Conservation (phyloP, 352 stramenopile genomes). For the Phytophthora pini region DNA sequence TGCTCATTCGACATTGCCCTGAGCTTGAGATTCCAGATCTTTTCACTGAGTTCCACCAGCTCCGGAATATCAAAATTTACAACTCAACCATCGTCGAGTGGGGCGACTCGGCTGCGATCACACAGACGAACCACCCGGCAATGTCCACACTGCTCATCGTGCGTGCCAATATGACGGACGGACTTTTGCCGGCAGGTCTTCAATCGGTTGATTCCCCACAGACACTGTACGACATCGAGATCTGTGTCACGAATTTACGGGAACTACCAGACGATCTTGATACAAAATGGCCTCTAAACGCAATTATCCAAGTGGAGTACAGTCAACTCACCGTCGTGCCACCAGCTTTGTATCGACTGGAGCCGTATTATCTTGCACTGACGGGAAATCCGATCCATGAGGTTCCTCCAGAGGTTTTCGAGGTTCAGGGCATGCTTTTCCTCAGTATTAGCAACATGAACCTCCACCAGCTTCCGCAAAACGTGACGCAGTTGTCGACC, state of each 20-base stretch:
- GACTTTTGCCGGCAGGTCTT: conserved; percentile 37
- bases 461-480: conserved; percentile 22
- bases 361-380: conserved; percentile 32
- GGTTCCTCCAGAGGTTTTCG: conserved; percentile 32
- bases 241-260: conserved; percentile 48
- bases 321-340: conserved; percentile 23
- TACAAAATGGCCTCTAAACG: conserved; percentile 34
- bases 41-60: conserved; percentile 30
- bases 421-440: conserved; percentile 15
- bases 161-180: conserved; percentile 43
- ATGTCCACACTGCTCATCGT: conserved; percentile 43
- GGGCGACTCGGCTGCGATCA: conserved; percentile 30
- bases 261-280: conserved; percentile 42
- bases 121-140: conserved; percentile 18
- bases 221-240: conserved; percentile 43
- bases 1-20: conserved; percentile 47
- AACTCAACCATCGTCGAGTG: conserved; percentile 46
- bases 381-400: conserved; percentile 30
- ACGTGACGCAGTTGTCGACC: conserved; percentile 19
- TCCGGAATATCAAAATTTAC: conserved; percentile 48
- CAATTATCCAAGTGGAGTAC: conserved; percentile 36
- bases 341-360: conserved; percentile 15
- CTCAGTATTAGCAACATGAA: conserved; percentile 23
- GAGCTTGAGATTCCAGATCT: conserved; percentile 31
- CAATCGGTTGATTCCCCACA: conserved; percentile 42